Evolutionary conservation across 208 protist species (phyloP).

Genomic region (Tritrichomonas foetus): DNA sequence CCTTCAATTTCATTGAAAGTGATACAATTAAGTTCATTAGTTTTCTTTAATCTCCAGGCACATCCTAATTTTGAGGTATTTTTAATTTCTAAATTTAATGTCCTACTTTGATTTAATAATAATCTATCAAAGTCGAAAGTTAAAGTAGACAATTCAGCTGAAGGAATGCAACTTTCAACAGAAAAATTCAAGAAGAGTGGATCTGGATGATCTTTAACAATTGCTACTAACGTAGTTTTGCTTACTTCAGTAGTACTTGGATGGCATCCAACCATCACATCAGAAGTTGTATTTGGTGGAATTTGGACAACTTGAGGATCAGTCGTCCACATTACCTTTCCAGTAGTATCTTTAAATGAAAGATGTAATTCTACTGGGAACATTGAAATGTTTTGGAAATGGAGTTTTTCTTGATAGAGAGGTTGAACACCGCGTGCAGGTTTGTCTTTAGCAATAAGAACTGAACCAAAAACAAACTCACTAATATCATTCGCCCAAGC

Average conservation of each 20-base stretch:
- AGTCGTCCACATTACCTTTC: neutral
- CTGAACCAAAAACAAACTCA: neutral
- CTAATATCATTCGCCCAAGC: neutral
- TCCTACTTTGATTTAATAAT: neutral
- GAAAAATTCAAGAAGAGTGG: neutral
- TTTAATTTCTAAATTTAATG: neutral
- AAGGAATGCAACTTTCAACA: neutral
- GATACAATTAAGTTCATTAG: neutral
- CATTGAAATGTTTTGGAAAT: neutral
- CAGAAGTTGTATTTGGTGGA: neutral
- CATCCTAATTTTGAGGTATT: neutral
- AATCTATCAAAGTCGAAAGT: neutral
- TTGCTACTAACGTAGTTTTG: neutral
- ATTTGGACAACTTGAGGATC: neutral
- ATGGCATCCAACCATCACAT: neutral
- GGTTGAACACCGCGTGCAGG: neutral
- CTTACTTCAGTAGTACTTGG: neutral
- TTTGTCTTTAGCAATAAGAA: neutral
- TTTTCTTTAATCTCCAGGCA: neutral
- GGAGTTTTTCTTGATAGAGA: neutral
- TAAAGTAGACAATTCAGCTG: neutral
- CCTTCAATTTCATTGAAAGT: neutral
- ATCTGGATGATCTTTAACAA: conserved; percentile 30
- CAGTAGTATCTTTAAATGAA: neutral
- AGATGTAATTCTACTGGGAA: neutral